Base-by-base conservation (phyloP, 2,329 filamentous ascomycete genomes). In the Xylariaceae sp. region DNA sequence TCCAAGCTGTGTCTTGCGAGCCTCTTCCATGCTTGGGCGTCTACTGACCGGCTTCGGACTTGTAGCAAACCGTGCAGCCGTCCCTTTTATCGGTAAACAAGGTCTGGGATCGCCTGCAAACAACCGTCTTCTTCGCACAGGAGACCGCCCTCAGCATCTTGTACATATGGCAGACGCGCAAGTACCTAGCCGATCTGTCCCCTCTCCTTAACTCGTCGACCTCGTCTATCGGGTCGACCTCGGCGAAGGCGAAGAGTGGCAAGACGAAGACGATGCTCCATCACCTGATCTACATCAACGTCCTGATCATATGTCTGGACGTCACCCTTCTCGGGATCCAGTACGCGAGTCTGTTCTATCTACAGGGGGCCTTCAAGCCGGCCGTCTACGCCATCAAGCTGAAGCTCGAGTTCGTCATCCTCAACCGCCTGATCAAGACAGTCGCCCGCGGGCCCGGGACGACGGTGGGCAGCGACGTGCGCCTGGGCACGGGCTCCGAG, bases 251-350 rank as follows among this genome's bases (percentile, higher is more conserved):
- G 9, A 45, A 34, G 43, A 36, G 9, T 12, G 27, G 14, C 35
- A 47, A 47, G 28, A 47, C 44, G 19, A 41, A 38, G 13, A 40
- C 34, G 5, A 46, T 61, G 16, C 49, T 61, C 12, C 36, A 43
- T 11, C 59, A 64, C 24, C 59, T 67, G 5, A 57, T 67, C 23
- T 52, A 53, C 17, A 56, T 59, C 38, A 66, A 66, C 46, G 5
- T 65, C 12, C 50, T 66, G 31, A 57, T 68, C 36, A 63, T 67
- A 40, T 44, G 50, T 5, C 56, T 67, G 23, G 63, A 67, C 41
- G 54, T 60, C 37, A 55, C 56, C 14, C 51, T 67, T 0, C 55
- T 68, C 0, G 62, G 53, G 5, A 47, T 66, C 9, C 59, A 63
- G 42, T 66, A 60, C 43, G 52, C 59, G 3, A 55, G 56, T 9